Conservation (phyloP, 352 stramenopile genomes). For the Blastocystis sp. region DNA sequence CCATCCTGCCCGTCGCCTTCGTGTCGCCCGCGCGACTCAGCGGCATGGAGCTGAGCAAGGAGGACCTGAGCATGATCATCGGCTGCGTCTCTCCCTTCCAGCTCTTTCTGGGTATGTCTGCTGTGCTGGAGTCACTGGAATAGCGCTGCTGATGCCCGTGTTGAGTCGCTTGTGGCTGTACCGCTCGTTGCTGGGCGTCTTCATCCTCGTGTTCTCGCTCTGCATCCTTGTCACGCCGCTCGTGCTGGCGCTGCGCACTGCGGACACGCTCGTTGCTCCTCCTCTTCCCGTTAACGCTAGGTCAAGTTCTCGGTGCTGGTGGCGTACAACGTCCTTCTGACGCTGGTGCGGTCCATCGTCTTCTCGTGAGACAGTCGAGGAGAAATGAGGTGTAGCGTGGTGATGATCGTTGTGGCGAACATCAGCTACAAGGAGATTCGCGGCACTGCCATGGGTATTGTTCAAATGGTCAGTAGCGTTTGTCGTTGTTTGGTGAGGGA, state of each 20-base stretch:
- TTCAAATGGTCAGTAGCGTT: conserved; percentile 15
- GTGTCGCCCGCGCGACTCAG: conserved; percentile 1
- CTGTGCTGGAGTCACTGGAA: neutral
- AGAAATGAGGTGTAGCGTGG: neutral
- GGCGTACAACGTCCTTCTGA: conserved; percentile 2
- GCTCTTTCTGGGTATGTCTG: neutral
- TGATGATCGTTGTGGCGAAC: conserved; percentile 45
- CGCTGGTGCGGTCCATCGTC: conserved; percentile 3
- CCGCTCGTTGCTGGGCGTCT: neutral
- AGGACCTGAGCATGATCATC: conserved; percentile 5
- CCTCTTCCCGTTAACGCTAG: no score
- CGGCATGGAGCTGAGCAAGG: conserved; percentile 2
- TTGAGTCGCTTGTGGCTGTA: conserved; percentile 11
- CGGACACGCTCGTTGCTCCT: no score
- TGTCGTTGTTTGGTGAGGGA: conserved; percentile 26
- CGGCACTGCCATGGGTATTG: conserved; percentile 31
- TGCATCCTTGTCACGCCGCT: neutral
- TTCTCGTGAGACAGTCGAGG: neutral
- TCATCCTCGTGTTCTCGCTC: conserved; percentile 1
- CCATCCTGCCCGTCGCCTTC: conserved; percentile 30
- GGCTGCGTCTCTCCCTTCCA: conserved; percentile 23
- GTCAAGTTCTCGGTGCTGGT: neutral
- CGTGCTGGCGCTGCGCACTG: neutral
- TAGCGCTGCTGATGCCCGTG: conserved; percentile 17
- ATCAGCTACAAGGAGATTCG: conserved; percentile 54